Conservation (phyloP, 768 basidiomycete genomes). For the Tulasnella sp. region DNA sequence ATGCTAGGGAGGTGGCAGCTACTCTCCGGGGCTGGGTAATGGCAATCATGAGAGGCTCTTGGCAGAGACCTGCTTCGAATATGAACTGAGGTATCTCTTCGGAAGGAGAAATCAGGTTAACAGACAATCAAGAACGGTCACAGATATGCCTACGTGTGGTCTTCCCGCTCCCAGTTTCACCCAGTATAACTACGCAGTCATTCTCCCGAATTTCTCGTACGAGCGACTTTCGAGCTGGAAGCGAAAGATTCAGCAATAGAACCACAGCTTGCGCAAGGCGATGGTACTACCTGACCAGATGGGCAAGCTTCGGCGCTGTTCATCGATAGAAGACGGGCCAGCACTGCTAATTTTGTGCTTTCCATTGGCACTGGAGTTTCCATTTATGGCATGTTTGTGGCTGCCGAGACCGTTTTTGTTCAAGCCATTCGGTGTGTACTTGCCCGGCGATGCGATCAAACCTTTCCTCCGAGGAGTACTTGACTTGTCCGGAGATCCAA, state of each 20-base stretch:
- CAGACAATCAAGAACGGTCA: not conserved
- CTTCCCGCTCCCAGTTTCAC: constrained; percentile 97
- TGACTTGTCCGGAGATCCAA: not conserved
- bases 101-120: not conserved
- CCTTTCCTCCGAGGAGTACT: not conserved
- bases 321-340: not conserved
- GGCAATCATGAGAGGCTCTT: constrained; percentile 63
- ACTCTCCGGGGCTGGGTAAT: constrained; percentile 94
- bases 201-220: constrained; percentile 60
- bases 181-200: constrained; percentile 81
- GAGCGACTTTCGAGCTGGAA: constrained; percentile 60
- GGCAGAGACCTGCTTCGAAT: constrained; percentile 61
- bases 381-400: not conserved
- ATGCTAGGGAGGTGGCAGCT: constrained; percentile 89
- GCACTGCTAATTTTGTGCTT: not conserved
- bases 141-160: constrained; percentile 71
- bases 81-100: constrained; percentile 94
- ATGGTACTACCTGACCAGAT: constrained; percentile 58
- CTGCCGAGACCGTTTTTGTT: not conserved
- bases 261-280: not conserved
- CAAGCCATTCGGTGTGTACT: not conserved
- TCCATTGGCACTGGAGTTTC: not conserved
- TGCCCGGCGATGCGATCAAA: not conserved
- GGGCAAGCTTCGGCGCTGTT: constrained; percentile 34
- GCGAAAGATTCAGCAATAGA: not conserved